A percentile compares a stretch with the other conserved stretches of the same genome.
These are phyloP conservation scores for Vitis hybrid DNA, from an alignment of 177 flowering plant genomes.

Conservation along the genomic window DNA sequence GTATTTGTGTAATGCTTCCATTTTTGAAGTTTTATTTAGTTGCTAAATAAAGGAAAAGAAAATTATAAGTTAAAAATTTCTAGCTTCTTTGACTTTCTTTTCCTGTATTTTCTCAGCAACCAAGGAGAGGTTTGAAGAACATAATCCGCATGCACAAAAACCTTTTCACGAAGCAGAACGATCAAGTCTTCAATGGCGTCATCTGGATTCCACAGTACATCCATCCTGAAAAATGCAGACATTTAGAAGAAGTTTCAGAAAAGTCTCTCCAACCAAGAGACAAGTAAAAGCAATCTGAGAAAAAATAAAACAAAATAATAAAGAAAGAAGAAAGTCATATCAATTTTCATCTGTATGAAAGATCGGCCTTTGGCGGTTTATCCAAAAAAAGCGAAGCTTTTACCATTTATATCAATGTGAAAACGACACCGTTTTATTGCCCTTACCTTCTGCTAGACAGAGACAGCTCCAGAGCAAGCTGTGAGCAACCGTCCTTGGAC, in stretches of 20 bases:
- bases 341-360: background rate
- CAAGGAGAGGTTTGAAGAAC: background rate
- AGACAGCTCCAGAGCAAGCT: constrained; percentile 38
- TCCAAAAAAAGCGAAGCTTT: constrained; percentile 4
- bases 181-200: constrained; percentile 39
- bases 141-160: constrained; percentile 3
- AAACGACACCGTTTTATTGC: constrained; percentile 6
- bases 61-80: background rate
- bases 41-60: background rate
- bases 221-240: constrained; percentile 28
- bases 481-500: constrained; percentile 32
- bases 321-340: background rate
- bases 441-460: constrained; percentile 36
- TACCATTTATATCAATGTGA: constrained; percentile 11
- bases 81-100: background rate
- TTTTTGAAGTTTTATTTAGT: too few species aligned
- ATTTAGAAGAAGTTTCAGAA: background rate
- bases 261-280: background rate
- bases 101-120: constrained; percentile 1
- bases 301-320: constrained; percentile 2
- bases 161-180: constrained; percentile 36
- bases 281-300: background rate
- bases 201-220: constrained; percentile 38
- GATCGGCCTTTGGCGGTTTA: background rate
- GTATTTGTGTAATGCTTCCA: too few species aligned